Evolutionary conservation across 768 basidiomycete species (phyloP), one percentile per base, ranked within the genome.

Genomic region (Agrocybe pediades): DNA sequence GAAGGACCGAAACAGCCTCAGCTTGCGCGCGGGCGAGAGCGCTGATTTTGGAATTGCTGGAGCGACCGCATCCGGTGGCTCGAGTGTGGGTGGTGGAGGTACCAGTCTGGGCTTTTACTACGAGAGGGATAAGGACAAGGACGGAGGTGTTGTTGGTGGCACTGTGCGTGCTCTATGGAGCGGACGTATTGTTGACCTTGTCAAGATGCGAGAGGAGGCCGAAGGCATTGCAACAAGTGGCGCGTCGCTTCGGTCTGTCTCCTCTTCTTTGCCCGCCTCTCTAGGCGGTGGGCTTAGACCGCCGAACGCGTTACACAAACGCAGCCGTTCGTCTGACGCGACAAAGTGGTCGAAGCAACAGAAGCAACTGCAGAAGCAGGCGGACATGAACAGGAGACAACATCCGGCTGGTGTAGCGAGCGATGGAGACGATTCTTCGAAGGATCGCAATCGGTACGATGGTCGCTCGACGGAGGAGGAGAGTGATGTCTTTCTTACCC

Each of bases 31-130:
- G 43, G 56, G 60, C 27, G 66, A 80, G 47, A 81, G 77, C 15
- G 65, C 78, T 1, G 85, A 87, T 60, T 58, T 87, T 25, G 79
- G 72, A 8, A 66, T 81, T 15, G 62, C 76, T 36, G 73, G 58
- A 50, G 72, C 73, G 25, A 58, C 57, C 41, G 59, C 59, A 46
- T 60, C 54, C 36, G 51, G 62, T 41, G n/a, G n/a, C 33, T 6
- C 11, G 11, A 36, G 6, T 36, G 33, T 13, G 11, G 33, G 33
- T 4, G n/a, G 33, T 36, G 11, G 33, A 4, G 33, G 33, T 4
- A 36, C 33, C 5, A 36, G 11, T 36, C 33, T 36, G 4, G 33
- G 33, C 13, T 36, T 36, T n/a, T 36, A 36, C 33, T 36, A 65
- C 53, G 49, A 57, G 45, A 47, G 63, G 53, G 54, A 72, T 36